Base-by-base conservation (phyloP, 1,284 basidiomycete species). In the Fomitopsis schrenkii region DNA sequence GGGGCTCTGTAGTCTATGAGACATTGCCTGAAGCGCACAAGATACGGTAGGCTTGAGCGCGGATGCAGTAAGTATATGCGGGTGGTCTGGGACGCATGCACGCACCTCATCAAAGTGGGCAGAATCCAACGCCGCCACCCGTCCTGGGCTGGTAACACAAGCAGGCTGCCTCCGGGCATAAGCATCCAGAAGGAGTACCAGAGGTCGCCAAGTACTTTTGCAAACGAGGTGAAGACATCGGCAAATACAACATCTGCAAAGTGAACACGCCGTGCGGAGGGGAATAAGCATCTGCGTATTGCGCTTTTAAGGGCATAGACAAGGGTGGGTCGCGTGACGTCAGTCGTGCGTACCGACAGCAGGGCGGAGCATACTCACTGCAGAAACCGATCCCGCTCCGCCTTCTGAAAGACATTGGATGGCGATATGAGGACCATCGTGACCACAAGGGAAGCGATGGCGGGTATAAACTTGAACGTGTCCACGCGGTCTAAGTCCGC, bases 201-300 rank as follows among this genome's bases (percentile, higher is more conserved):
- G 55, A 97, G 79, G 70, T 99, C 97, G 17, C 95, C 97, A 41
- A 98, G 80, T 33, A 99, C 95, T 77, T 98, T 98, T 46, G 97
- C 95, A 68, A 94, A 97, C 0, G 94, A 97, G 0, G 97, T 99
- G 69, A 97, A 85, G 63, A 98, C 87, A 81, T 99, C 97, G 59
- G 97, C 96, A 61, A 97, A 86, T 53, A 99, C 85, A 53, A 99
- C 88, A 71, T 99, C 96, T 46, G 89, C 88, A 75, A 99, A 99
- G 71, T 89, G 87, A 50, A 96, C 81, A 55, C 82, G 80, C 58
- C 80, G 78, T 35, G 82, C 72, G 0, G 86, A 79, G 28, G 91
- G 86, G 53, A 88, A 82, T 36, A 95, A 68, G 70, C 95, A 95
- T 66, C 95, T 83, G 56, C 81, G 78, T 33, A 94, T 70, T 1